Percentiles rank a stretch among this genome's conserved stretches.
These are phyloP conservation scores for Rhodotorula graminis DNA, from an alignment of 768 basidiomycete genomes.

Conservation along the genomic window DNA sequence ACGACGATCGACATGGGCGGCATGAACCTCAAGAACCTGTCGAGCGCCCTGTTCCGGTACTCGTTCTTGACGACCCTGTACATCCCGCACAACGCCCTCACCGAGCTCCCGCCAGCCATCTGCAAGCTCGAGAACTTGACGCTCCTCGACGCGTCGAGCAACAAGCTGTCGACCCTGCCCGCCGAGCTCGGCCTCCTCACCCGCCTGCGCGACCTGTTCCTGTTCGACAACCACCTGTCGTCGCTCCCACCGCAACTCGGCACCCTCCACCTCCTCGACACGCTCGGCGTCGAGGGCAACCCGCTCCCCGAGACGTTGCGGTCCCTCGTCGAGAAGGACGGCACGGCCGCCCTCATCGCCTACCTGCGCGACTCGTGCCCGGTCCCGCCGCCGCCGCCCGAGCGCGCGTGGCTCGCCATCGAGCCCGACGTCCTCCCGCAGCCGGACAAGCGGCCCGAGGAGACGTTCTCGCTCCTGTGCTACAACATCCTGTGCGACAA, in stretches of 20 bases:
- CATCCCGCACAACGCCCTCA: slow-evolving; percentile 88
- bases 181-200: slow-evolving; percentile 86
- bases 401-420: slow-evolving; percentile 60
- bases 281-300: slow-evolving; percentile 94
- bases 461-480: slow-evolving; percentile 73
- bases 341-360: slow-evolving; percentile 79
- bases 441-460: slow-evolving; percentile 58
- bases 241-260: slow-evolving; percentile 83
- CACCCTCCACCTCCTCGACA: slow-evolving; percentile 82
- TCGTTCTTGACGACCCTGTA: slow-evolving; percentile 90
- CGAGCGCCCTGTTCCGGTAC: slow-evolving; percentile 72
- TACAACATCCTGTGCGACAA: slow-evolving; percentile 95
- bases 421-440: slow-evolving; percentile 44
- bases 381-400: slow-evolving; percentile 70
- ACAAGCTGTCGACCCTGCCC: slow-evolving; percentile 70
- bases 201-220: slow-evolving; percentile 79
- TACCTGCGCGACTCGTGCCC: slow-evolving; percentile 93
- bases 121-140: slow-evolving; percentile 77
- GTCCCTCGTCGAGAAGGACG: slow-evolving; percentile 82
- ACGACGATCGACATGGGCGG: slow-evolving; percentile 93
- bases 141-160: slow-evolving; percentile 84
- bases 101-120: slow-evolving; percentile 73
- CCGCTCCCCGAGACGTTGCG: slow-evolving; percentile 75
- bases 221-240: slow-evolving; percentile 91
- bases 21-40: slow-evolving; percentile 83